Percentiles rank a stretch among this genome's conserved stretches.
These are phyloP conservation scores for Cryptosporidium felis DNA, from an alignment of 169 alveolate genomes.

Conservation along the genomic window DNA sequence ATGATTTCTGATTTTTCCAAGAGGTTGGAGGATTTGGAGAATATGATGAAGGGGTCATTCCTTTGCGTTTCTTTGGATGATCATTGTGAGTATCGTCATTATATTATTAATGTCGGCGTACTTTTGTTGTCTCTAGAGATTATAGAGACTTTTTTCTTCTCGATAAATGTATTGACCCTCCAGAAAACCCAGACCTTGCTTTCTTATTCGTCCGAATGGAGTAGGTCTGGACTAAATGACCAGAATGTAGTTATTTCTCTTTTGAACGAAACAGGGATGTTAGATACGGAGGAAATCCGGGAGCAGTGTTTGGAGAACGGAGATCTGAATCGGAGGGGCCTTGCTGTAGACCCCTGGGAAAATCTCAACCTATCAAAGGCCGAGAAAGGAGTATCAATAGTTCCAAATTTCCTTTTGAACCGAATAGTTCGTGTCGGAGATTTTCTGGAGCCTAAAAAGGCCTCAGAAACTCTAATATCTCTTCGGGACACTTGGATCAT, in stretches of 20 bases:
- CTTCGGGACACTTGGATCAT: slow-evolving; percentile 2
- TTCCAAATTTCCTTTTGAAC: slow-evolving; percentile 12
- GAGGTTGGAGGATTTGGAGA: slow-evolving; percentile 8
- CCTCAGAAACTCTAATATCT: neutral
- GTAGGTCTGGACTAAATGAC: slow-evolving; percentile 58
- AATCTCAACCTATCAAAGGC: neutral
- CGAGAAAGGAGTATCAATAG: slow-evolving; percentile 17
- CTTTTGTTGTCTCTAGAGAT: slow-evolving; percentile 16
- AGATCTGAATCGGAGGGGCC: neutral
- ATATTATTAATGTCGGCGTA: slow-evolving; percentile 45
- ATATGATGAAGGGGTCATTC: neutral
- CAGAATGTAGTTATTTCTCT: slow-evolving; percentile 35
- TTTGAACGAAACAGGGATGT: slow-evolving; percentile 36
- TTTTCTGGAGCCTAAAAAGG: neutral
- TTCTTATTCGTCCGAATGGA: slow-evolving; percentile 31
- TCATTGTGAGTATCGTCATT: slow-evolving; percentile 3
- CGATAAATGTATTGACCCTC: slow-evolving; percentile 4
- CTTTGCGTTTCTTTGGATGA: slow-evolving; percentile 42
- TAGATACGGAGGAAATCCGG: neutral
- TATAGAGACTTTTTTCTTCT: slow-evolving; percentile 32
- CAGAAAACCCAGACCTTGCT: slow-evolving; percentile 32
- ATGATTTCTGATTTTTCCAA: slow-evolving; percentile 20
- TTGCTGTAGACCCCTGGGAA: neutral
- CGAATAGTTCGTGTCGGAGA: neutral
- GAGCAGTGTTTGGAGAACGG: slow-evolving; percentile 9